A percentile compares a stretch with the other conserved stretches of the same genome.
Evolutionary conservation across 2,329 filamentous ascomycete species (phyloP).

Genomic region (Monosporascus sp.): DNA sequence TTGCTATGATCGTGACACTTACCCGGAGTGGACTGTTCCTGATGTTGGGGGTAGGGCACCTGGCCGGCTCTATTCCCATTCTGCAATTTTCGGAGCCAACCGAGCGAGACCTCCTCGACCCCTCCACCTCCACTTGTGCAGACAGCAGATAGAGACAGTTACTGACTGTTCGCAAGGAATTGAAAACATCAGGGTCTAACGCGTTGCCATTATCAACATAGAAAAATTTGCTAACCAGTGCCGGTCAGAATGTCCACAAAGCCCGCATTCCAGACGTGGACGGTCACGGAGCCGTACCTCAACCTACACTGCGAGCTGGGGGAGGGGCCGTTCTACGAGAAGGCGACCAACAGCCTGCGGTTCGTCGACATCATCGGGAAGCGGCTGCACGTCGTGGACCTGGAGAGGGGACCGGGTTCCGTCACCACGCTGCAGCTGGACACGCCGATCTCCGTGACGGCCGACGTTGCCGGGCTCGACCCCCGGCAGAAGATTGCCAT

Average conservation of each 20-base stretch:
- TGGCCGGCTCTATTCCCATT: too few species aligned
- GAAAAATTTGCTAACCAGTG: neutral
- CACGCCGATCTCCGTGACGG: slow-evolving; percentile 60
- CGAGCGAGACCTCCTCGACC: too few species aligned
- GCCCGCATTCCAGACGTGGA: slow-evolving; percentile 41
- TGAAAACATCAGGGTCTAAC: too few species aligned
- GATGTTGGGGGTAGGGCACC: too few species aligned
- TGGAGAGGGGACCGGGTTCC: slow-evolving; percentile 57
- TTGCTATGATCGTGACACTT: too few species aligned
- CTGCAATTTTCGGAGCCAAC: too few species aligned
- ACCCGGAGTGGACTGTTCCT: too few species aligned
- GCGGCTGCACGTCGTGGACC: slow-evolving; percentile 65
- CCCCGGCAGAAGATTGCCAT: slow-evolving; percentile 63
- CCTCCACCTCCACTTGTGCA: too few species aligned
- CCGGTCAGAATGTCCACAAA: slow-evolving; percentile 25
- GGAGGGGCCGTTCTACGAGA: slow-evolving; percentile 72
- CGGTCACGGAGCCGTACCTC: slow-evolving; percentile 50
- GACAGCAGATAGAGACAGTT: too few species aligned
- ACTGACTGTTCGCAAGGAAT: too few species aligned
- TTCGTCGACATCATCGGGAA: slow-evolving; percentile 81
- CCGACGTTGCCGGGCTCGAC: slow-evolving; percentile 66
- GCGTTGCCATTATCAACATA: slow-evolving; percentile 1
- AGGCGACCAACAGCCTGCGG: slow-evolving; percentile 58
- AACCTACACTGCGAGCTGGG: slow-evolving; percentile 61
- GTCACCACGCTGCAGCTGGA: slow-evolving; percentile 56